Percentiles rank a stretch among this genome's conserved stretches.
Conservation (phyloP, 1,284 basidiomycete genomes). For the Mycena citricolor region DNA sequence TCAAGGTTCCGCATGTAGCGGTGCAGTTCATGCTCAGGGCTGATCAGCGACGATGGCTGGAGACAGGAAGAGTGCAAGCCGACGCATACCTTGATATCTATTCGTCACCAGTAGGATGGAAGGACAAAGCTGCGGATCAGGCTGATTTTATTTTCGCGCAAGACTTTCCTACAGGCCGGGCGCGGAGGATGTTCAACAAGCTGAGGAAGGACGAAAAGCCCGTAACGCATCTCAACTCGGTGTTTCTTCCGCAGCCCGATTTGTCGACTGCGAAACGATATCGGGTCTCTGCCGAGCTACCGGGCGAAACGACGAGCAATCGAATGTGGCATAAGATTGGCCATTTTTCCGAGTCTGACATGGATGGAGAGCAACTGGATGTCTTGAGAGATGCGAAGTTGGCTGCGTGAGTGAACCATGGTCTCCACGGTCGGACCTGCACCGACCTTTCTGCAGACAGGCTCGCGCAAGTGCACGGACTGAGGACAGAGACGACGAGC, state of each 20-base stretch:
- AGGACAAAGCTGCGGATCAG: conserved; percentile 53
- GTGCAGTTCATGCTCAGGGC: conserved; percentile 46
- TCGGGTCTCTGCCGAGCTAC: conserved; percentile 1
- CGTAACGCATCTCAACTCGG: conserved; percentile 41
- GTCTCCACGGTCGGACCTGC: too few relatives aligned
- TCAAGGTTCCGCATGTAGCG: conserved; percentile 51
- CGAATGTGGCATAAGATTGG: conserved; percentile 31
- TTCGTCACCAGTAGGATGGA: conserved; percentile 60
- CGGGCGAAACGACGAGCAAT: conserved; percentile 19
- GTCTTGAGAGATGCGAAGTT: conserved; percentile 65
- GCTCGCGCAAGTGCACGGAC: too few relatives aligned
- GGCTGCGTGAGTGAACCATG: neutral
- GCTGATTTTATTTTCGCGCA: conserved; percentile 69
- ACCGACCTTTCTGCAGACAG: too few relatives aligned
- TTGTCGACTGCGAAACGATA: conserved; percentile 34
- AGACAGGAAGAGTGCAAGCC: conserved; percentile 56
- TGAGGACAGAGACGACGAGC: conserved; percentile 45
- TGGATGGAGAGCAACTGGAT: conserved; percentile 59
- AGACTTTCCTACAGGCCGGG: conserved; percentile 68
- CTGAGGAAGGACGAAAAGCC: conserved; percentile 14
- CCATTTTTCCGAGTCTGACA: conserved; percentile 64
- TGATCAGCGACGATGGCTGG: conserved; percentile 59
- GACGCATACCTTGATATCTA: conserved; percentile 73
- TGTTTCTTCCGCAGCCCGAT: conserved; percentile 57
- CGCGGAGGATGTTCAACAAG: conserved; percentile 53